Evolutionary conservation across 208 protist genomes (phyloP), one percentile per base, ranked within the genome.

Genomic region (Trichomonas tenax): DNA sequence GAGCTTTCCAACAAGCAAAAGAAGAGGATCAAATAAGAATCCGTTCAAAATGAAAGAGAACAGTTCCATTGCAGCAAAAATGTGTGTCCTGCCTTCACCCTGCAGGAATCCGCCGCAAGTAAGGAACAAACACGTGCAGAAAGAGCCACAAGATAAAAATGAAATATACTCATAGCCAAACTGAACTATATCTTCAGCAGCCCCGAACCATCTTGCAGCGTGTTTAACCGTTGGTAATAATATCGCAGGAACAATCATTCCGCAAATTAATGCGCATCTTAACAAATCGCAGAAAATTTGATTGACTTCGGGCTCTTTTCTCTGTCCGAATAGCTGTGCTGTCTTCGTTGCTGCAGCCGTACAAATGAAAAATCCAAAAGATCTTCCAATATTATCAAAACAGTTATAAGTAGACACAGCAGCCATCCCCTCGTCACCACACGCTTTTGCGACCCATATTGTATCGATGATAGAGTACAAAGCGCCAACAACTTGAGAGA

Each of bases 241-340:
- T 38, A 93, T 93, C 17, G 17, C 40, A 34, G 86, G n/a, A 26
- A 40, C 36, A 26, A 93, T 93, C 6, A 40, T 23, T 34, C 44
- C 40, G 51, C 86, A 93, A 34, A 93, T 41, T 49, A 93, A 38
- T 6, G 26, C 21, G 3, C 41, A 34, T 34, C 86, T 4, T 15
- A 93, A 58, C 51, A 93, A 51, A 93, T 93, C 86, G 11, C 40
- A 23, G 46, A 93, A 48, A 93, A 93, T 36, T 93, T 93, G 86
- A 6, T 44, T 44, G 0, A 41, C 31, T 51, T 93, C 86, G 0
- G 11, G 8, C 0, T 14, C 45, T 6, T 93, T 93, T 17, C 44
- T 26, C 38, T 51, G 23, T 34, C 86, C 86, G 46, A 41, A 58
- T 48, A 93, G 44, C 1, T 34, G 44, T 26, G 86, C 41, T 34